Evolutionary conservation across 805 yeast genomes (phyloP).

Genomic region (Candida suzukii): DNA sequence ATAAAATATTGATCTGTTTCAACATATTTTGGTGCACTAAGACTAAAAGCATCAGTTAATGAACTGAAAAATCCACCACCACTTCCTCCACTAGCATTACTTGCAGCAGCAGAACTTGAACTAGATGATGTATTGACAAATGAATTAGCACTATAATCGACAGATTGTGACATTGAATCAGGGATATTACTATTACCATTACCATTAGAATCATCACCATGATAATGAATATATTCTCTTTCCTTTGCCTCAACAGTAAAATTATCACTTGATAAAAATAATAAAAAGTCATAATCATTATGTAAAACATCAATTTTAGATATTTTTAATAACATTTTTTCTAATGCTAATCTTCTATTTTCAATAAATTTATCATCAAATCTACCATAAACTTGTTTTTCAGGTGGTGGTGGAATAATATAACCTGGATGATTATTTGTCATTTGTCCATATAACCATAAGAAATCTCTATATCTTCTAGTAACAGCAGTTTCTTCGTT

Average conservation of each 20-base stretch:
- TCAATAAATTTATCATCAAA: constrained; percentile 89
- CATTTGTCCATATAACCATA: constrained; percentile 90
- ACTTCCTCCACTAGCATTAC: constrained; percentile 41
- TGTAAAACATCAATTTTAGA: constrained; percentile 48
- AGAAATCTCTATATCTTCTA: constrained; percentile 84
- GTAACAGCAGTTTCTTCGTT: constrained; percentile 50
- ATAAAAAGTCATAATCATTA: constrained; percentile 65
- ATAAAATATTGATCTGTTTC: constrained; percentile 79
- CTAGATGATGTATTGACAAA: constrained; percentile 15
- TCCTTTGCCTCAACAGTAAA: constrained; percentile 64
- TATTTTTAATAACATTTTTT: constrained; percentile 77
- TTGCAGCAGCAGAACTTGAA: constrained; percentile 6
- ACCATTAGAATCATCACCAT: constrained; percentile 22
- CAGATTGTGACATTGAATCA: constrained; percentile 1
- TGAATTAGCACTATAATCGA: constrained; percentile 21
- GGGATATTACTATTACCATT: constrained; percentile 15
- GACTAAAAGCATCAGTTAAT: constrained; percentile 56
- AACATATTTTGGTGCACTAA: constrained; percentile 52
- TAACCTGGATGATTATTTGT: constrained; percentile 83
- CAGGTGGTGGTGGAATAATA: constrained; percentile 93
- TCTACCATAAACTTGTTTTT: constrained; percentile 87
- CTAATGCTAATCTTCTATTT: constrained; percentile 74
- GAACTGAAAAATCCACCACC: constrained; percentile 62
- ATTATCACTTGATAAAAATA: constrained; percentile 71
- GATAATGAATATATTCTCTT: constrained; percentile 41